Conservation (phyloP, 2,329 filamentous ascomycete genomes). For the Penicillium sp. region DNA sequence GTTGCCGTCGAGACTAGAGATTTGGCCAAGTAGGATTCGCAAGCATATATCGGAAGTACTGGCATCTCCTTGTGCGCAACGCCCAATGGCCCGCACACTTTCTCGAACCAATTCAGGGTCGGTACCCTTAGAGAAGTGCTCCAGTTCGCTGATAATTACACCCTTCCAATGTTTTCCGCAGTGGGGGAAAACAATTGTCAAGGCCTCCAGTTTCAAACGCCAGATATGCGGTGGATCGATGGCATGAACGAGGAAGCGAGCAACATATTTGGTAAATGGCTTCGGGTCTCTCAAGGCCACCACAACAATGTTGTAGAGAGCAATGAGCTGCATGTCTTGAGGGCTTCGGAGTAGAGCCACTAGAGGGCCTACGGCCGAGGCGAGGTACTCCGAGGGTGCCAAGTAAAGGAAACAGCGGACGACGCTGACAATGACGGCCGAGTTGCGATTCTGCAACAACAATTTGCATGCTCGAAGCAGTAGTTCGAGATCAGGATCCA, state of each 20-base stretch:
- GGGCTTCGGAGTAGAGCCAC: conserved; percentile 79
- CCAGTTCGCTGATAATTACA: conserved; percentile 84
- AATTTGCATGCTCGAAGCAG: conserved; percentile 74
- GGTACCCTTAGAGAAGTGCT: conserved; percentile 77
- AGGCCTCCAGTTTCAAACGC: conserved; percentile 84
- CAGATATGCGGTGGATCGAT: conserved; percentile 77
- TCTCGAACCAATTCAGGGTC: conserved; percentile 78
- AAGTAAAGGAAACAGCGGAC: conserved; percentile 79
- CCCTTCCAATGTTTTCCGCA: conserved; percentile 71
- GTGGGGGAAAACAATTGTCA: conserved; percentile 87
- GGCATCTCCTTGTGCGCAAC: conserved; percentile 77
- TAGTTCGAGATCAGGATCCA: conserved; percentile 78
- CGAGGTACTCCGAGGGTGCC: conserved; percentile 71
- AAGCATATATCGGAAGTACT: conserved; percentile 73
- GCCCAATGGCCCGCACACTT: conserved; percentile 85
- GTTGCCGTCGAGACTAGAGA: conserved; percentile 79
- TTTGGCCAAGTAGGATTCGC: conserved; percentile 75
- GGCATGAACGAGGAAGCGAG: conserved; percentile 81
- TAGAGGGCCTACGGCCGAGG: conserved; percentile 72
- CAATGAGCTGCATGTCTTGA: conserved; percentile 82
- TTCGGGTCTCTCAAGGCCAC: conserved; percentile 72
- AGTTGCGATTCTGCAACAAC: conserved; percentile 87
- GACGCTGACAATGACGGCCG: conserved; percentile 85
- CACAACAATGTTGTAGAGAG: conserved; percentile 91
- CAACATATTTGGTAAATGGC: conserved; percentile 81